phyloP scores from a whole-genome alignment of 2,329 filamentous ascomycete species.

The Dryadomyces quercivorus region DNA sequence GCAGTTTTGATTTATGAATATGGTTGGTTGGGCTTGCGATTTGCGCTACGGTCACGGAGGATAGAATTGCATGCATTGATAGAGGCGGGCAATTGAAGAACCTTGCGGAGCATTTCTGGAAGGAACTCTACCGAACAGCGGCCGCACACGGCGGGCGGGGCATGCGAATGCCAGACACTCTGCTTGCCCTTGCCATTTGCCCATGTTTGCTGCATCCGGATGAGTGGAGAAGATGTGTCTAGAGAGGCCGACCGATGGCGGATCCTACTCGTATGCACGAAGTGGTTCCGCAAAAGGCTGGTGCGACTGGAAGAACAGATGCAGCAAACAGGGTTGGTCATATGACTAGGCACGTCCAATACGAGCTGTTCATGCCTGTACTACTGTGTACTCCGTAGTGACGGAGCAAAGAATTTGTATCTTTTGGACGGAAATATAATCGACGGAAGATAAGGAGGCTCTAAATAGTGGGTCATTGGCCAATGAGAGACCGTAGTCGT shows the following conservation, averaged over 20 bases:
- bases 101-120: no score
- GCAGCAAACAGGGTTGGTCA: no score
- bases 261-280: no score
- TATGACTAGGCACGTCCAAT: no score
- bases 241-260: not conserved
- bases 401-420: no score
- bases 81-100: not conserved
- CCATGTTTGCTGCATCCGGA: not conserved
- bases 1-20: not conserved
- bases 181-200: no score
- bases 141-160: no score
- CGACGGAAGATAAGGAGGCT: not conserved
- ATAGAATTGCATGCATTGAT: not conserved
- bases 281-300: not conserved
- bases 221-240: not conserved
- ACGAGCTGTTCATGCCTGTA: no score
- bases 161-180: no score
- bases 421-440: no score
- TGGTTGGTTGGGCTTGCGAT: not conserved
- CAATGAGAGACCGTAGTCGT: not conserved
- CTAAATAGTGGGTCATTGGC: not conserved
- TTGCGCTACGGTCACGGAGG: not conserved
- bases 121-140: no score
- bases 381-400: no score
- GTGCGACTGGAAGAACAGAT: not conserved